Evolutionary conservation across 2,329 filamentous ascomycete genomes (phyloP), one percentile per base, ranked within the genome.

Genomic region (Talaromyces sp.): DNA sequence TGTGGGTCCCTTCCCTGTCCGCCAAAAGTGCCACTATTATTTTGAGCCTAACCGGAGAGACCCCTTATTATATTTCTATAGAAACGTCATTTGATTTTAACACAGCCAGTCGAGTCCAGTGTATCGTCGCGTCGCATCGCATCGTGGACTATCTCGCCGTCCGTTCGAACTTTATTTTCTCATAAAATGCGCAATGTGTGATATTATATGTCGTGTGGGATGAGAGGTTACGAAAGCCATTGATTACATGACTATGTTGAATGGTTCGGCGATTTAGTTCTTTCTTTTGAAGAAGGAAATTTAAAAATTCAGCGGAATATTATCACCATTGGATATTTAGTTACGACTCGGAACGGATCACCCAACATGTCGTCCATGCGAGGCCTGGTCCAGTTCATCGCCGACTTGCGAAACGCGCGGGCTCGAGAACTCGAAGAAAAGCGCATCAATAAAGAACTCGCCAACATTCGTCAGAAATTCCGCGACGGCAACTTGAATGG

Each of bases 401-500:
- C 95, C 68, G 95, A 99, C 78, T 79, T 99, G 73, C 86, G 95
- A 76, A 99, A 99, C 78, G 95, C 95, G 62, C 87, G 95, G 78
- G 95, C 96, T 56, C 87, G 96, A 68, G 95, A 99, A 78, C 82
- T 99, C 68, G 95, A 99, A 79, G 95, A 99, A 84, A 99, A 99
- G 85, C 87, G 95, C 76, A 98, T 99, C 83, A 99, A 99, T 80
- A 99, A 99, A 83, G 95, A 99, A 82, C 82, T 99, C 78, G 95
- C 95, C 76, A 99, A 99, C 76, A 99, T 99, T 78, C 89, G 92
- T 74, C 92, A 97, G 82, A 98, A 98, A 81, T 99, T 98, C 84
- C 97, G 96, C 86, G 91, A 95, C 78, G 93, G 93, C 69, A 95
- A 86, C 75, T 83, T 99, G 66, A 97, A 90, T 76, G 96, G 95